Base-by-base conservation (phyloP, 192 early-diverging fungal genomes). In the Coemansia sp. region DNA sequence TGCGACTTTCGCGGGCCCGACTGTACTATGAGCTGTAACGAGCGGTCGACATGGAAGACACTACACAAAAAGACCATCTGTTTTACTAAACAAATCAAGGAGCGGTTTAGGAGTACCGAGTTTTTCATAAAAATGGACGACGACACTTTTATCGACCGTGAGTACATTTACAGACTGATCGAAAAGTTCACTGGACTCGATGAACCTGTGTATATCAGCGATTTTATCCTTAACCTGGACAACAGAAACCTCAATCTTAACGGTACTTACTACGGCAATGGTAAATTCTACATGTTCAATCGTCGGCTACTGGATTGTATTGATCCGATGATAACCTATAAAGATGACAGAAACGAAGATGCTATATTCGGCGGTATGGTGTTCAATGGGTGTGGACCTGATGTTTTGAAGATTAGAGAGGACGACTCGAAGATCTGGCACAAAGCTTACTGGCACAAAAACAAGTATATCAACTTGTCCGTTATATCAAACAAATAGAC, bases 241-340 rank as follows among this genome's bases (percentile, higher is more conserved):
- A 0, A 15, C 2, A 13, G 7, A 4, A 71, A 79, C 50, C 33
- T 47, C 15, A 33, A 5, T 22, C 40, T 80, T 12, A 67, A 71
- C 31, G 66, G 55, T 11, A 68, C 38, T 36, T 64, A 62, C 44
- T 75, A 75, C 31, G 78, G 73, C 24, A 80, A 80, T 33, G 78
- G 78, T 29, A 80, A 80, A 49, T 80, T 80, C 39, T 80, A 80
- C 70, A 75, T 80, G 73, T 75, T 80, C 46, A 80, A 80, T 49
- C 65, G 73, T 13, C 61, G 31, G 39, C 66, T 80, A 44, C 18
- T 72, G 5, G 62, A 75, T 33, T 80, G 78, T 57, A 62, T 75
- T 0, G 68, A 74, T 20, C 60, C 69, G 1, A 38, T 65, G 3
- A 60, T 80, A 15, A n/a, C 6, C 38, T 80, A 72, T 47, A 16